Base-by-base conservation (phyloP, 106 monocot genomes). In the Apostasia shenzhenica region DNA sequence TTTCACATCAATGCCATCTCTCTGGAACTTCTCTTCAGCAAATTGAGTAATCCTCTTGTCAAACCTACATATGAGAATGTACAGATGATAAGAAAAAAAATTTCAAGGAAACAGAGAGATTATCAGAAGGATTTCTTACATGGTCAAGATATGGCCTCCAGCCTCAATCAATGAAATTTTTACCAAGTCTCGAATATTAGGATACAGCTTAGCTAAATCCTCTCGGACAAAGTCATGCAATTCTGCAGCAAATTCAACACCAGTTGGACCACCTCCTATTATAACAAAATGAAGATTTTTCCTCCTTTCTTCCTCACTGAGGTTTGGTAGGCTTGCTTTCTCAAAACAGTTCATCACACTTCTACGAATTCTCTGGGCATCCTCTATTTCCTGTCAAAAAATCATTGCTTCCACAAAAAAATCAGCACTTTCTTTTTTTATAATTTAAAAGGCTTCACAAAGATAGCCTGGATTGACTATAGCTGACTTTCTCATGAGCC, bases 181-280 rank as follows among this genome's bases (percentile, higher is more conserved):
- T n/a, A 80, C 83, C 11, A 89, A 71, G 55, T 93, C 75, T n/a
- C 66, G 54, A 52, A 84, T 58, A 63, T 55, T 55, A 48, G 93
- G 93, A 73, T 93, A 93, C 62, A 93, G 66, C 73, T 89, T 89
- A 3, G 77, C 39, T 46, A 93, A 69, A 78, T 93, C 93, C 66
- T 86, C 81, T 78, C 57, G 55, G 54, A 93, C 83, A 67, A 82
- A 93, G 69, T 93, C 93, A 78, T 93, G 93, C 67, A 93, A 75
- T 61, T 86, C 88, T 55, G 93, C 93, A 56, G 93, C 86, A 81
- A 93, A 89, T 60, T 93, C 93, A 68, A 93, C 86, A 45, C 93
- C 93, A 73, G 93, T 93, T 53, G 93, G 93, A 65, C 93, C 93
- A 75, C 93, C 93, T 63, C 93, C 93, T 68, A 93, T 76, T 69